Conservation (phyloP, 2,329 filamentous ascomycete species). For the Claviceps spartinae region DNA sequence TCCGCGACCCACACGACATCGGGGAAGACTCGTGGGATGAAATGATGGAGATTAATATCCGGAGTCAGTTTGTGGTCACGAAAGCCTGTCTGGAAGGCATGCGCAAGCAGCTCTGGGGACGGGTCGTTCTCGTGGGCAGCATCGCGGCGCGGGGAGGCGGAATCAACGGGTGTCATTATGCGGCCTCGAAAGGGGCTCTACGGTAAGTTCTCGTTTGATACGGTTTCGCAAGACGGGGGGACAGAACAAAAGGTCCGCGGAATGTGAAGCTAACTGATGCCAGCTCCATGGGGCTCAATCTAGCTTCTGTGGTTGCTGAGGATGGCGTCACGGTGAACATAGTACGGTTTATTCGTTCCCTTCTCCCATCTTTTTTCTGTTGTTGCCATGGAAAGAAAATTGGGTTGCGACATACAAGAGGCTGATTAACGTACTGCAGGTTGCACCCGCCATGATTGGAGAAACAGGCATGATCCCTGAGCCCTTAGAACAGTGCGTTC, state of each 20-base stretch:
- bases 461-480: constrained; percentile 7
- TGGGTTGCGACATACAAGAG: neutral
- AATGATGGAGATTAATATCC: constrained; percentile 6
- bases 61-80: constrained; percentile 6
- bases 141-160: constrained; percentile 6
- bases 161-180: constrained; percentile 6
- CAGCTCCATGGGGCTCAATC: constrained; percentile 6
- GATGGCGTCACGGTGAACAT: constrained; percentile 6
- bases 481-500: constrained; percentile 3
- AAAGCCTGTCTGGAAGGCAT: constrained; percentile 5
- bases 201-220: neutral
- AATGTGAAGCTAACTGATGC: neutral
- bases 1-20: constrained; percentile 4
- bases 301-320: constrained; percentile 4
- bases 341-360: neutral
- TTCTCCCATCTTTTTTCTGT: neutral
- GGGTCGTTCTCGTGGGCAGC: constrained; percentile 5
- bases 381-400: neutral
- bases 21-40: constrained; percentile 5
- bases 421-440: neutral
- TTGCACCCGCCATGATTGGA: constrained; percentile 6
- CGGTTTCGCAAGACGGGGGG: too few species aligned
- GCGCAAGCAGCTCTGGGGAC: constrained; percentile 4
- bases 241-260: neutral
- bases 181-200: constrained; percentile 6